Conservation (phyloP, 768 basidiomycete species). For the Trametes cubensis region DNA sequence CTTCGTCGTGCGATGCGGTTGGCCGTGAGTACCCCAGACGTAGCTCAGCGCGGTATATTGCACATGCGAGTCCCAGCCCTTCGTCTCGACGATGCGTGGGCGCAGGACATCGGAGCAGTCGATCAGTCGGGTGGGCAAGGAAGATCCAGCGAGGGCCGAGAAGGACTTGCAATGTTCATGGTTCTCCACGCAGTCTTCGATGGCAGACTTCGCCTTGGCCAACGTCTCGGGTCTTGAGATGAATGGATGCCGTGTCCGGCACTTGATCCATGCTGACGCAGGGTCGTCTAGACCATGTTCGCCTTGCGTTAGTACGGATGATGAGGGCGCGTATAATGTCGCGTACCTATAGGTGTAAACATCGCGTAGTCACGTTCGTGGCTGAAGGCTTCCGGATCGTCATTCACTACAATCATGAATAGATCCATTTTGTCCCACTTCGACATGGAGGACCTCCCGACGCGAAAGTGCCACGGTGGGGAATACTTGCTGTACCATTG, state of each 20-base stretch:
- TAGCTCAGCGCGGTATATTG: not conserved
- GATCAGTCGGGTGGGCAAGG: not conserved
- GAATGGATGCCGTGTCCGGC: not conserved
- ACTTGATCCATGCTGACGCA: not conserved
- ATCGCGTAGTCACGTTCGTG: too few relatives aligned
- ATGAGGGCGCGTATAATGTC: too few relatives aligned
- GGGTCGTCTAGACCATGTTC: not conserved
- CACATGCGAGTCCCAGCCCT: not conserved
- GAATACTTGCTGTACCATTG: too few relatives aligned
- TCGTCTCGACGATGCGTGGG: not conserved
- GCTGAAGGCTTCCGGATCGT: too few relatives aligned
- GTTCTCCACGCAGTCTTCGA: not conserved
- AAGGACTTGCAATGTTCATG: not conserved
- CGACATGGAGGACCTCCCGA: too few relatives aligned
- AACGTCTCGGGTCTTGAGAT: not conserved
- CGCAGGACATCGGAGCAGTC: not conserved
- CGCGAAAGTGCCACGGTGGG: too few relatives aligned
- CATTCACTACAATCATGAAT: too few relatives aligned
- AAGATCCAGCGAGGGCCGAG: too few relatives aligned
- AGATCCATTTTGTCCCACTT: too few relatives aligned
- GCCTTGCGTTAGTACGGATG: too few relatives aligned
- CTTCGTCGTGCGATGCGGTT: not conserved
- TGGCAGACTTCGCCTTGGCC: not conserved
- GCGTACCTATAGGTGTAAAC: too few relatives aligned
- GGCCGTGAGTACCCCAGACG: not conserved